Base-by-base conservation (phyloP, 257 asterid genomes). In the Coffea eugenioides region DNA sequence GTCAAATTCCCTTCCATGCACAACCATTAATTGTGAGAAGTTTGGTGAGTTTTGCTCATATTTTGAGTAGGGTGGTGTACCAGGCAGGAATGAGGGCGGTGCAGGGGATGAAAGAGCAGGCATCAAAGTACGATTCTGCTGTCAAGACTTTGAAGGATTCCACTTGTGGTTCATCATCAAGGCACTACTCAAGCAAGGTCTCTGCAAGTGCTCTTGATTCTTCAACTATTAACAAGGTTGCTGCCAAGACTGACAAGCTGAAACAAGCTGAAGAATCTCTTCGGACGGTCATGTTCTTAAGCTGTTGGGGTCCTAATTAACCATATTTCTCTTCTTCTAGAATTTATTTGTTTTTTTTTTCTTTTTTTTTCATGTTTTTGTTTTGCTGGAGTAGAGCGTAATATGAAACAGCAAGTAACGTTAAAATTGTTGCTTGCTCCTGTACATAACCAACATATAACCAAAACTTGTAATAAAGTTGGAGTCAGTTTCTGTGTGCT, bases 261-360 rank as follows among this genome's bases (percentile, higher is more conserved):
- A 90, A 84, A 77, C 86, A 74, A 48, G 84, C 88, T 2, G 93
- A 92, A 78, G 94, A 92, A 51, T 90, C 97, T 39, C 82, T 91
- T 5, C 79, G 93, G 75, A 88, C 84, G 1, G 90, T 91, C 83
- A 88, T 90, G 92, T 92, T 85, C 87, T 78, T 92, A 84, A 92
- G 89, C 76, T 92, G 90, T 71, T 92, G 95, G 97, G 95, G 92
- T 48, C 95, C 89, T 69, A 84, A 87, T 52, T 88, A 73, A 84
- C 27, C 6, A 13, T 13, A 15, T 3, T 39, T 39, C 43, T 39
- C 43, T 39, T 39, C 3, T 0, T 2, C 15, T 54, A 54, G 3
- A 13, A 54, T 21, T 54, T 15, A 2, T 18, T 8, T 15, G 0
- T 54, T 2, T 16, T 54, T 0, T 0, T 54, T 34, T n/a, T 46